A percentile compares a stretch with the other conserved stretches of the same genome.
Evolutionary conservation across 441 rosid genomes (phyloP).

Genomic region (Mallotus japonicus): DNA sequence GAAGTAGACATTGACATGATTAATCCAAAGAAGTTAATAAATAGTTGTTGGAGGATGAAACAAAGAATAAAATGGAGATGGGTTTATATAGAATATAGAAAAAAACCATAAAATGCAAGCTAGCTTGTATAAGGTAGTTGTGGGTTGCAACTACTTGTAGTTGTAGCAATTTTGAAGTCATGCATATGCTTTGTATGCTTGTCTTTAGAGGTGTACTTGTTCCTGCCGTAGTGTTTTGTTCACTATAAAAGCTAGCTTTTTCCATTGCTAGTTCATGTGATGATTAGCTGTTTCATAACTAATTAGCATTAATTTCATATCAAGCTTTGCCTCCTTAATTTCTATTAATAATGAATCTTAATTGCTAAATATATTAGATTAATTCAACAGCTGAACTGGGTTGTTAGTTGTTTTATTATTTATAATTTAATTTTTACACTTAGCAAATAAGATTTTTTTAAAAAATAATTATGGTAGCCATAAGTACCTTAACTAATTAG

Average conservation of each 20-base stretch:
- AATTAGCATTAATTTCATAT: neutral
- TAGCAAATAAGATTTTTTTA: no score
- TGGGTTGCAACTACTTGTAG: neutral
- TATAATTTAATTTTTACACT: no score
- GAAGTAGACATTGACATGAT: neutral
- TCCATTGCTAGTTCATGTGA: constrained; percentile 16
- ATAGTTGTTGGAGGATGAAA: neutral
- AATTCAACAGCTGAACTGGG: no score
- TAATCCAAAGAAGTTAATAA: neutral
- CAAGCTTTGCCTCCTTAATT: neutral
- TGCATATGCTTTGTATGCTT: neutral
- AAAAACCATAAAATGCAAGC: neutral
- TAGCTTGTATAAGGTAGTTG: neutral
- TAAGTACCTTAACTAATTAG: no score
- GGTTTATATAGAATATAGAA: constrained; percentile 11
- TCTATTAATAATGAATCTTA: neutral
- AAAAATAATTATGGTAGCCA: no score
- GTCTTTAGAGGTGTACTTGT: neutral
- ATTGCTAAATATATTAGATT: neutral
- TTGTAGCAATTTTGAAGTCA: neutral
- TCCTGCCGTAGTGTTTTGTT: constrained; percentile 1
- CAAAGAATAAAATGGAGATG: neutral
- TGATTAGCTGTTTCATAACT: constrained; percentile 1
- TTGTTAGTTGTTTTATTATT: no score
- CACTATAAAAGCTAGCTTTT: constrained; percentile 1